Base-by-base conservation (phyloP, 140 eudicot species). In the Oenanthe javanica region DNA sequence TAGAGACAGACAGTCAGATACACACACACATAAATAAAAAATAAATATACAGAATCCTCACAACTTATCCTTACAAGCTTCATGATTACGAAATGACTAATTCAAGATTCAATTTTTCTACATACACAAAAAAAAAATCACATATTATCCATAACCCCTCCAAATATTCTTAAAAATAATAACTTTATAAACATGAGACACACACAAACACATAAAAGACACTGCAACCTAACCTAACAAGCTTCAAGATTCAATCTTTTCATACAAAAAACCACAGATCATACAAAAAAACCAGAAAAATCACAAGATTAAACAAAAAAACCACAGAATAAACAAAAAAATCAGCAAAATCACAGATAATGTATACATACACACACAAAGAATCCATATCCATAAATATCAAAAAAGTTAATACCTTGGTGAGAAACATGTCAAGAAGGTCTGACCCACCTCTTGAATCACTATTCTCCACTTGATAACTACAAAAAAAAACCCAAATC, bases 401-500 rank as follows among this genome's bases (percentile, higher is more conserved):
- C 14, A 4, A 25, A 31, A 77, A 5, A 1, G 14, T n/a, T 8
- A 43, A 13, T 12, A 15, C 97, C 97, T 90, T 90, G 18, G 88
- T 45, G 36, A 89, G 89, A 85, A 92, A 85, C 84, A 92, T 84
- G 72, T 92, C 97, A 25, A 92, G 85, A 12, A 92, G 87, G 43
- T 92, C 97, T 4, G 83, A 84, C 85, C 91, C 92, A 36, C 93
- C 89, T 75, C 79, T 89, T 8, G 88, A 79, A 81, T 90, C 91
- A 79, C 55, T 73, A 43, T 79, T 50, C 79, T 87, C 93, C 51
- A 79, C 27, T 63, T 85, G 88, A 8, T 86, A 83, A 85, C 89
- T 87, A 82, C 79, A 77, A 75, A 59, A 49, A 6, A 10, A 71
- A 0, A 7, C 1, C 45, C 27, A 72, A 82, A 52, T 2, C 21